Percentiles rank a stretch among this genome's conserved stretches.
phyloP scores from a whole-genome alignment of 2,329 filamentous ascomycete species.

The Xylariaceae sp. region DNA sequence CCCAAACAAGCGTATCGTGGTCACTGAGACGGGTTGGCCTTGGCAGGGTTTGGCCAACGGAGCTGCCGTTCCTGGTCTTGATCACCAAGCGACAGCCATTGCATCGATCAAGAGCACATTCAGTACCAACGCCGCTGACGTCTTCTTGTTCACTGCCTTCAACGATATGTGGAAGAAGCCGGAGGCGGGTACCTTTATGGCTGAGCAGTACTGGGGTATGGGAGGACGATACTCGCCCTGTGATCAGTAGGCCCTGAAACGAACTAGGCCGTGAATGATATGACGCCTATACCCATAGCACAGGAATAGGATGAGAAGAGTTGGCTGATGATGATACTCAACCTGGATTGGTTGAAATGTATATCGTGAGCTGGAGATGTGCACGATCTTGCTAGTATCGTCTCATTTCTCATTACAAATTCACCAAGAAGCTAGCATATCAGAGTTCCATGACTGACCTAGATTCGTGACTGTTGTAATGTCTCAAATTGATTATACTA shows the following conservation, averaged over 20 bases:
- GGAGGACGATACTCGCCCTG: constrained; percentile 30
- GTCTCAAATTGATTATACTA: too few species aligned
- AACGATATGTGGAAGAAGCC: constrained; percentile 76
- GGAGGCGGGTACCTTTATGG: constrained; percentile 55
- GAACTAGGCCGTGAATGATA: not conserved
- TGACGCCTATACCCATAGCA: constrained; percentile 6
- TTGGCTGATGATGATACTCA: constrained; percentile 14
- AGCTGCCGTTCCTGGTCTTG: constrained; percentile 59
- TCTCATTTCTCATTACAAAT: constrained; percentile 15
- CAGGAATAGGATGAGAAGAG: constrained; percentile 16
- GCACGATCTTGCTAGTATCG: constrained; percentile 26
- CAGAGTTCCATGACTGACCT: not conserved
- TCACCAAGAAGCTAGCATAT: constrained; percentile 11
- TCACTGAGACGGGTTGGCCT: constrained; percentile 85
- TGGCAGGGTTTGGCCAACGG: constrained; percentile 61
- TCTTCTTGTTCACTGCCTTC: constrained; percentile 74
- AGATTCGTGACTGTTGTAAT: too few species aligned
- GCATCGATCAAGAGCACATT: constrained; percentile 59
- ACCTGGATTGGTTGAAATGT: constrained; percentile 17
- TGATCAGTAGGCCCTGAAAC: constrained; percentile 18
- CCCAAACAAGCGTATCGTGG: constrained; percentile 55
- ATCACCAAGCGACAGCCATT: constrained; percentile 63
- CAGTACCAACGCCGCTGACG: constrained; percentile 39
- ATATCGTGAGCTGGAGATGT: constrained; percentile 20
- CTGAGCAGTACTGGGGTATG: constrained; percentile 76